Conservation (phyloP, 176 grass and related monocot genomes). For the Secale cereale region DNA sequence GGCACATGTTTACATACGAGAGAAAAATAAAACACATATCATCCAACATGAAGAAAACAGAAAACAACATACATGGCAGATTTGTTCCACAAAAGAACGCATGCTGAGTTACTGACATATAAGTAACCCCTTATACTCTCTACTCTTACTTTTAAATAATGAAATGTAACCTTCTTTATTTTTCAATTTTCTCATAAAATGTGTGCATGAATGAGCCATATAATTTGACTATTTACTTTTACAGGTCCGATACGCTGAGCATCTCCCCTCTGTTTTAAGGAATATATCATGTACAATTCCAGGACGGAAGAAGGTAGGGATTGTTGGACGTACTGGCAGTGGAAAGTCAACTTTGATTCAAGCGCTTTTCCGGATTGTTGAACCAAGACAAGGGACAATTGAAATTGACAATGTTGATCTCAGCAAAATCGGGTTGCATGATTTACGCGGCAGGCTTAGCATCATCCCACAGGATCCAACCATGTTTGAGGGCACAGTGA, state of each 20-base stretch:
- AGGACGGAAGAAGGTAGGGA: slow-evolving; percentile 85
- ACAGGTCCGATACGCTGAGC: slow-evolving; percentile 93
- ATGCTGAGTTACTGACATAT: background rate
- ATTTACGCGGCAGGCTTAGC: slow-evolving; percentile 80
- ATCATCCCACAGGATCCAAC: slow-evolving; percentile 97
- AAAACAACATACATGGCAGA: background rate
- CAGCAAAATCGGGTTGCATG: slow-evolving; percentile 84
- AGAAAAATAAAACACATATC: background rate
- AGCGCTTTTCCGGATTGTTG: slow-evolving; percentile 77
- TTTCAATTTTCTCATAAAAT: too few relatives aligned
- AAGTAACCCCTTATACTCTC: background rate
- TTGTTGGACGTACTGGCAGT: slow-evolving; percentile 88
- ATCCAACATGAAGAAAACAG: background rate
- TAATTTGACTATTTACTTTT: slow-evolving; percentile 27
- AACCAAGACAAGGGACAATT: slow-evolving; percentile 78
- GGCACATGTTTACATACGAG: background rate
- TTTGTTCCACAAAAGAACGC: background rate
- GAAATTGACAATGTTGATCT: slow-evolving; percentile 86
- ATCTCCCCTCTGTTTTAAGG: slow-evolving; percentile 89
- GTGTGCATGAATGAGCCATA: background rate
- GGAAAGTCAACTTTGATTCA: slow-evolving; percentile 97
- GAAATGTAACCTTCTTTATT: too few relatives aligned
- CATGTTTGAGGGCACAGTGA: slow-evolving; percentile 84
- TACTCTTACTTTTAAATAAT: background rate
- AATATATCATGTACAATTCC: slow-evolving; percentile 87